Conservation (phyloP, 495 filamentous ascomycete species). For the Clavariopsis aquatica region DNA sequence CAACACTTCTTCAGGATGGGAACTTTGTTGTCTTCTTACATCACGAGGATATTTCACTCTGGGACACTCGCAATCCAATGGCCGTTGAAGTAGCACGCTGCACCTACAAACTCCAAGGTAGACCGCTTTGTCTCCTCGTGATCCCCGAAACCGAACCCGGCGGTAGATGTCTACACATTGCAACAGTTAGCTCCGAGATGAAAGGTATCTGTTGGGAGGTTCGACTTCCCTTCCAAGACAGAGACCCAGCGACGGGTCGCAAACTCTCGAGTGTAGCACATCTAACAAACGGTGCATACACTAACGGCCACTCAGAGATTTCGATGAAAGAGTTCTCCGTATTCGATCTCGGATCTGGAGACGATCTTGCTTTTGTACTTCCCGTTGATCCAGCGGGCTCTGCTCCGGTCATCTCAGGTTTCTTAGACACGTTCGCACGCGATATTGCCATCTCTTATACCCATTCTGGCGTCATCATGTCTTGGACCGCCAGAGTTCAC, state of each 20-base stretch:
- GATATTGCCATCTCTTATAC: conserved; percentile 90
- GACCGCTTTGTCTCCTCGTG: conserved; percentile 78
- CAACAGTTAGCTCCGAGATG: conserved; percentile 79
- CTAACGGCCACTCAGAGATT: conserved; percentile 38
- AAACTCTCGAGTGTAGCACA: conserved; percentile 27
- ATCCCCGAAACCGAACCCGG: conserved; percentile 65
- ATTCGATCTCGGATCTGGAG: conserved; percentile 70
- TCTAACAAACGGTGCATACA: conserved; percentile 41
- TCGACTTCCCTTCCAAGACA: conserved; percentile 48
- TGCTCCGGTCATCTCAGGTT: conserved; percentile 68
- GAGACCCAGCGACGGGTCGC: conserved; percentile 32
- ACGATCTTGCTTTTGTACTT: conserved; percentile 78
- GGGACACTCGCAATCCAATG: conserved; percentile 66
- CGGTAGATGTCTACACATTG: conserved; percentile 61
- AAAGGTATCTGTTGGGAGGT: conserved; percentile 87
- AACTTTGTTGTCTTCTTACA: conserved; percentile 81
- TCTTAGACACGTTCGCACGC: conserved; percentile 82
- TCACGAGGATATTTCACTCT: conserved; percentile 72
- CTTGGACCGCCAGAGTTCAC: conserved; percentile 83
- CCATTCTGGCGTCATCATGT: conserved; percentile 69
- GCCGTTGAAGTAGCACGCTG: conserved; percentile 60
- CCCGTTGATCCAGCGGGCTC: conserved; percentile 89
- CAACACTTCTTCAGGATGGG: conserved; percentile 71
- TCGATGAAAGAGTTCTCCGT: conserved; percentile 66
- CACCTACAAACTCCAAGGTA: conserved; percentile 64